phyloP scores from a whole-genome alignment of 2,329 filamentous ascomycete species.

The Akanthomyces lecanii region DNA sequence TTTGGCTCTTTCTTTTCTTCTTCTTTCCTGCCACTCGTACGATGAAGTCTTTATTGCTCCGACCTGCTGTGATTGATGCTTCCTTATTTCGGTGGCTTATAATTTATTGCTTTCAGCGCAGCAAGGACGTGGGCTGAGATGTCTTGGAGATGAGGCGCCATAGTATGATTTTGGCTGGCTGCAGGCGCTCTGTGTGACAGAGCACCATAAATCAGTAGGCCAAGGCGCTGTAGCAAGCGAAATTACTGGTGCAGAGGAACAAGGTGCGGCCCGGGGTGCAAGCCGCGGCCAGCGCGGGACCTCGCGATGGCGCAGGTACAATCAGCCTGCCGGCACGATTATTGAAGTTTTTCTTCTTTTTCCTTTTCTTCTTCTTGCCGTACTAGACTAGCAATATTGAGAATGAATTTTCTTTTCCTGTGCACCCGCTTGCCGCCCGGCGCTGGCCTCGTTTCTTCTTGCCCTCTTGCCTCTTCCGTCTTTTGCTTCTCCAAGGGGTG shows the following conservation, averaged over 20 bases:
- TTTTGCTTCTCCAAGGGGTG: constrained; percentile 16
- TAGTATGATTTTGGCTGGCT: not conserved
- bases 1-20: not conserved
- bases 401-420: not conserved
- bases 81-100: not conserved
- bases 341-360: not conserved
- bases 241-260: not conserved
- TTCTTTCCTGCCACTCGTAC: not conserved
- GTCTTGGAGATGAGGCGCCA: constrained; percentile 12
- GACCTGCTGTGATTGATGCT: not conserved
- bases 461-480: not conserved
- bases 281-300: not conserved
- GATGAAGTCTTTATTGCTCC: not conserved
- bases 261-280: not conserved
- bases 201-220: not conserved
- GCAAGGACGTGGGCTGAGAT: not conserved
- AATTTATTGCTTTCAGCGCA: not conserved
- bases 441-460: not conserved
- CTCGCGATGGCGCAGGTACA: not conserved
- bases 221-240: constrained; percentile 5
- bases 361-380: not conserved
- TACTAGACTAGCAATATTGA: not conserved
- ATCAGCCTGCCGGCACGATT: not conserved
- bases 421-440: no score
- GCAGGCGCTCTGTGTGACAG: constrained; percentile 1